Base-by-base conservation (phyloP, 2,329 filamentous ascomycete genomes). In the Rasamsonia emersonii region DNA sequence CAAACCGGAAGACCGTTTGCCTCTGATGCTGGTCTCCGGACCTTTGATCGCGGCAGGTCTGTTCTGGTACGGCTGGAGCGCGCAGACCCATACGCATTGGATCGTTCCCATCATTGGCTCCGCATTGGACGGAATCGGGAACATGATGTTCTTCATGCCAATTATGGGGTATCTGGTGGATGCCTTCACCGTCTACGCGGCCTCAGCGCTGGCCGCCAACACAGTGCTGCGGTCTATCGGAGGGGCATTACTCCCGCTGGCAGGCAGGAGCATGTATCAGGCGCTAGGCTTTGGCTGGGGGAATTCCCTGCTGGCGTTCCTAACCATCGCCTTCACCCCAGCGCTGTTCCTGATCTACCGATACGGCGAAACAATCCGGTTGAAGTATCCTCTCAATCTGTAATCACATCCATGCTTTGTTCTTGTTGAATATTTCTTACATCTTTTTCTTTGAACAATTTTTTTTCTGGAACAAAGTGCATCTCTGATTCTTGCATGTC, bases 81-180 rank as follows among this genome's bases (percentile, higher is more conserved):
- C 70, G 0, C 51, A 74, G 35, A 50, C 59, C 18, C 46, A 54
- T 4, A 51, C 61, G 2, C 69, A 72, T 43, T 76, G 70, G 68
- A 68, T 75, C 21, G 56, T 73, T 8, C 70, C 71, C 1, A 72
- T 76, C 40, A 56, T 75, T 27, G 74, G 72, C 5, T 66, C 70
- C 1, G 58, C 60, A 4, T 52, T 73, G 4, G 68, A 72, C 13
- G 66, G 69, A 0, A 55, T 59, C 2, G 71, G 71, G 1, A 62
- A 67, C 7, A 73, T 73, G 33, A 29, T 38, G 10, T 42, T 42
- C 27, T 68, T 73, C 28, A 46, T 51, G 47, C 69, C 68, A 28
- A 64, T 70, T 27, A 69, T 74, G 29, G 73, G 71, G 11, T 79
- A 79, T 43, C 62, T 78, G 2, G 66, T 79, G 15, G 73, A 77